Evolutionary conservation across 495 filamentous ascomycete genomes (phyloP).

Genomic region (Monascus purpureus): DNA sequence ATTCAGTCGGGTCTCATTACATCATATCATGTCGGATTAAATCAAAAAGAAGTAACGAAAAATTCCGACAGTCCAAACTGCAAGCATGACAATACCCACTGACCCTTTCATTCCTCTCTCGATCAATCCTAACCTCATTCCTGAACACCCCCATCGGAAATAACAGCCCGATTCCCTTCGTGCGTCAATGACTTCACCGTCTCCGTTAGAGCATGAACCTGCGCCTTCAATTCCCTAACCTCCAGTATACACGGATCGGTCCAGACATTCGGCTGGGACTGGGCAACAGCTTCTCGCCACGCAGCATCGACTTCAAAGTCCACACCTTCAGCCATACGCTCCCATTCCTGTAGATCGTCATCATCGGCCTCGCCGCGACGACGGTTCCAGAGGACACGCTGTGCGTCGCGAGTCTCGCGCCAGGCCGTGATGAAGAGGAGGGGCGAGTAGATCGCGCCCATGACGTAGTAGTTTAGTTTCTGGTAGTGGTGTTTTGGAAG

Average conservation of each 20-base stretch:
- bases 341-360: slow-evolving; percentile 82
- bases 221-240: slow-evolving; percentile 49
- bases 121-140: too few species aligned
- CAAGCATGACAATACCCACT: too few species aligned
- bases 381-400: slow-evolving; percentile 55
- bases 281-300: slow-evolving; percentile 63
- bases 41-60: too few species aligned
- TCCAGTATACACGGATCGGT: slow-evolving; percentile 55
- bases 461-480: slow-evolving; percentile 70
- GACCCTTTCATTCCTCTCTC: too few species aligned
- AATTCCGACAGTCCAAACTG: too few species aligned
- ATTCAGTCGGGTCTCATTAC: too few species aligned
- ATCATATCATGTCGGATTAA: too few species aligned
- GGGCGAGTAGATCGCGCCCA: slow-evolving; percentile 76
- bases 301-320: slow-evolving; percentile 70
- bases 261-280: slow-evolving; percentile 64
- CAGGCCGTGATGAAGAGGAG: slow-evolving; percentile 66
- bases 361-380: slow-evolving; percentile 79
- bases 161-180: too few species aligned
- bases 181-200: too few species aligned
- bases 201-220: slow-evolving; percentile 55
- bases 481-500: slow-evolving; percentile 53
- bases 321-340: slow-evolving; percentile 55
- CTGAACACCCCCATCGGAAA: too few species aligned
- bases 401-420: slow-evolving; percentile 58